Conservation (phyloP, 345 rosid species). For the Eucalyptus polyanthemos region DNA sequence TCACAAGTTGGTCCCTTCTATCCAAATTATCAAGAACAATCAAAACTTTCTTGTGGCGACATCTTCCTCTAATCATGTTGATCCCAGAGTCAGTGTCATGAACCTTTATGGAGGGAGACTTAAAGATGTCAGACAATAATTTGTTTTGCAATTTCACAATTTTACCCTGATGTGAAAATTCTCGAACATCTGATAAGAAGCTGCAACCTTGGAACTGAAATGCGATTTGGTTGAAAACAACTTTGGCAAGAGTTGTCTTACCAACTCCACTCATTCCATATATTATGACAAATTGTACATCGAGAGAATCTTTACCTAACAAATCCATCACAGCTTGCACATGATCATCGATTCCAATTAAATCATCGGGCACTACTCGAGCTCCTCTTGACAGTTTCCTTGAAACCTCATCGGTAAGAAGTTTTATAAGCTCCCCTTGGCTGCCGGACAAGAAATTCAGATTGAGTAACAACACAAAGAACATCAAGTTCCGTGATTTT, state of each 20-base stretch:
- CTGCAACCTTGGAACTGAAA: not conserved
- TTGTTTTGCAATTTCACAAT: not conserved
- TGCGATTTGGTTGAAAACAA: not conserved
- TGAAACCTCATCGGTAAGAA: not conserved
- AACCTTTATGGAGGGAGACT: not conserved
- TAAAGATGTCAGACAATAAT: not conserved
- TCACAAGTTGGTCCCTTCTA: not conserved
- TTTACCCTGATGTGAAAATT: not conserved
- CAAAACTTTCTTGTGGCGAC: not conserved
- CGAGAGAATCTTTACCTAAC: not conserved
- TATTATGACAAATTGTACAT: not conserved
- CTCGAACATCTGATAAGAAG: not conserved
- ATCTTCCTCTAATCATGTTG: not conserved
- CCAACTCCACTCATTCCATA: not conserved
- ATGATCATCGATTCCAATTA: not conserved
- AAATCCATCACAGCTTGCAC: not conserved
- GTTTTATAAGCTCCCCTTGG: not conserved
- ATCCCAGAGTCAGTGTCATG: not conserved
- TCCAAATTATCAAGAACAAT: not conserved
- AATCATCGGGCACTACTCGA: not conserved
- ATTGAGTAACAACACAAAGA: not conserved
- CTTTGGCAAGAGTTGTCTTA: slow-evolving; percentile 1
- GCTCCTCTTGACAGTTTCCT: not conserved
- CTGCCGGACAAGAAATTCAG: not conserved
- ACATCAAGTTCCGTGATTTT: not conserved